A percentile compares a stretch with the other conserved stretches of the same genome.
These are phyloP conservation scores for Fraxinus baroniana DNA, from an alignment of 305 asterid genomes.

Conservation along the genomic window DNA sequence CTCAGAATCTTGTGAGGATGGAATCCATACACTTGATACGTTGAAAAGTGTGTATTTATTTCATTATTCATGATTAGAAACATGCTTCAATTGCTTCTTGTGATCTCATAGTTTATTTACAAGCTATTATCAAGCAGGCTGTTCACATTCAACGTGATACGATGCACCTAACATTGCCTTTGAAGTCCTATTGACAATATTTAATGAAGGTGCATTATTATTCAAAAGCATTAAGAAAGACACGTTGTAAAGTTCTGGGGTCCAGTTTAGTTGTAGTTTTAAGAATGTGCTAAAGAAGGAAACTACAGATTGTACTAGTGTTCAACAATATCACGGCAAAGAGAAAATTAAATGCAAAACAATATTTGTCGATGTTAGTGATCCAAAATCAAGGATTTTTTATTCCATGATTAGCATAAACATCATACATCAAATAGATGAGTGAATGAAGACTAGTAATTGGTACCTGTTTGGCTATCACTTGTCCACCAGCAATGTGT, in stretches of 20 bases:
- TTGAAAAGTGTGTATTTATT: background rate
- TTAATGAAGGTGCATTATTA: background rate
- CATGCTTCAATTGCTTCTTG: background rate
- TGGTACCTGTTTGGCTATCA: conserved; percentile 71
- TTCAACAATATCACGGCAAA: background rate
- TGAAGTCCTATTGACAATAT: background rate
- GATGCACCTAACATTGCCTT: background rate
- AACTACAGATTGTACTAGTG: background rate
- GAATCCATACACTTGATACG: background rate
- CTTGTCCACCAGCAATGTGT: conserved; percentile 87
- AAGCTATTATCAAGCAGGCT: background rate
- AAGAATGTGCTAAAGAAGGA: background rate
- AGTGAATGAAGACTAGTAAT: conserved; percentile 6
- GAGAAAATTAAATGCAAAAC: background rate
- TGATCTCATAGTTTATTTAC: background rate
- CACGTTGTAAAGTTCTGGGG: background rate
- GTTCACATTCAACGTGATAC: background rate
- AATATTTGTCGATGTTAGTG: background rate
- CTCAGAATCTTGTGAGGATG: background rate
- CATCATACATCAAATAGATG: conserved; percentile 16
- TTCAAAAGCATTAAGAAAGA: background rate
- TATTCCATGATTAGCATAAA: background rate
- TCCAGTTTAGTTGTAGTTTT: background rate
- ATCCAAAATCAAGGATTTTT: conserved; percentile 2
- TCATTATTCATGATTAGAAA: background rate